Evolutionary conservation across 2,329 filamentous ascomycete species (phyloP), one percentile per base, ranked within the genome.

Genomic region (Aspergillus sp.): DNA sequence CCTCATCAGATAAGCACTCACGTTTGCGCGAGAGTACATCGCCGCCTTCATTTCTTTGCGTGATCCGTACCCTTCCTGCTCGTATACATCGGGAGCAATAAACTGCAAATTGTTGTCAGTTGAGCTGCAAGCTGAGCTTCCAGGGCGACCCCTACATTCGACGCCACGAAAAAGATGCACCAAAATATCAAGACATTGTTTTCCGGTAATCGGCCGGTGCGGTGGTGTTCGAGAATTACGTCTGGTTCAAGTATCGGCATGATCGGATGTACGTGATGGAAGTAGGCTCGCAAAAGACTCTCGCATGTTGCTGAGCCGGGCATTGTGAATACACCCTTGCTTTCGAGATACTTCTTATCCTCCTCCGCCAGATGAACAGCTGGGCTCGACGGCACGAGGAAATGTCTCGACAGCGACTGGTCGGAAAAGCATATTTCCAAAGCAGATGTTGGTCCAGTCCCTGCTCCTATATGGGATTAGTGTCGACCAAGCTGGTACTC

Each of bases 101-200:
- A 72, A 73, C 72, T 74, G 41, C 8, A 54, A 19, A 48, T 6
- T 25, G 50, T 44, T 19, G 61, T 58, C 13, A 25, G 38, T 10
- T 13, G 21, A 17, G 19, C 11, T 7, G 0, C 2, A 42, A 7
- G 5, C n/a, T 17, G 8, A 27, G 32, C 8, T 27, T 5, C 11
- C 2, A 21, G 17, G 10, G 5, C 6, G 8, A n/a, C 8, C 57
- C 66, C 51, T 62, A 74, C 73, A 65, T 74, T 75, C 1, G 66
- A 65, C 6, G 72, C 73, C n/a, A 72, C 73, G 38, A 75, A 77
- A 53, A 77, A 77, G 10, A 78, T 68, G 51, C 73, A 75, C 76
- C 77, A 79, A 10, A 79, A 62, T 2, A 80, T 64, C 17, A 78
- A 60, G 3, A 77, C 19, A 54, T 76, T 78, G 38, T 74, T 72